A percentile compares a stretch with the other conserved stretches of the same genome.
These are phyloP conservation scores for Scleroderma bovista DNA, from an alignment of 768 basidiomycete species.

Conservation along the genomic window DNA sequence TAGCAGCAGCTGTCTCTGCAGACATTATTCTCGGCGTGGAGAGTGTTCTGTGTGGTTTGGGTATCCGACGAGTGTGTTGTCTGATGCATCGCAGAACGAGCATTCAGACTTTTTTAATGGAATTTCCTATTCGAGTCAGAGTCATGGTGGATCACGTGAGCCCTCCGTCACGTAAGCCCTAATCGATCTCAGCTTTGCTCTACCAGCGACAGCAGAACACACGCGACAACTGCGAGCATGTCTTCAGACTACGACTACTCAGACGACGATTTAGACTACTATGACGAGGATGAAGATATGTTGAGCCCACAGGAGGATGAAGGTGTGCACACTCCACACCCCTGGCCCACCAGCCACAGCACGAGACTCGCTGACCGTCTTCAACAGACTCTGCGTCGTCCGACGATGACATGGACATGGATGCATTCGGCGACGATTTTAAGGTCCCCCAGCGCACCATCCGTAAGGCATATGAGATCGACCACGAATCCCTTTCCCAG, in stretches of 20 bases:
- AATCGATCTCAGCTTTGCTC: slow-evolving; percentile 20
- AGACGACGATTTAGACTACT: slow-evolving; percentile 61
- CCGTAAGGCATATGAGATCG: slow-evolving; percentile 76
- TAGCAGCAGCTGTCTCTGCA: slow-evolving; percentile 27
- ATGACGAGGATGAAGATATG: slow-evolving; percentile 70
- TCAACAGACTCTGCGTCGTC: slow-evolving; percentile 35
- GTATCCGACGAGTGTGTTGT: slow-evolving; percentile 5
- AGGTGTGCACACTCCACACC: slow-evolving; percentile 15
- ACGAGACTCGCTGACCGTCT: slow-evolving; percentile 12
- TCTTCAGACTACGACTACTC: slow-evolving; percentile 69
- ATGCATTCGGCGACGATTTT: slow-evolving; percentile 59
- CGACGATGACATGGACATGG: slow-evolving; percentile 69
- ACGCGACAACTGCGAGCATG: slow-evolving; percentile 28
- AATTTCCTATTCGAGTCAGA: slow-evolving; percentile 24
- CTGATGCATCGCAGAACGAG: slow-evolving; percentile 18
- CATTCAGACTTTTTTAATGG: slow-evolving; percentile 20
- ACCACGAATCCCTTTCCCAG: slow-evolving; percentile 73
- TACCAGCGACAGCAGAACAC: slow-evolving; percentile 9
- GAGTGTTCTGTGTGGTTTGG: slow-evolving; percentile 7
- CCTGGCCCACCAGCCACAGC: slow-evolving; percentile 12
- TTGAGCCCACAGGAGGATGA: slow-evolving; percentile 55
- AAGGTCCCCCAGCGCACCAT: slow-evolving; percentile 49
- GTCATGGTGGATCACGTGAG: neutral
- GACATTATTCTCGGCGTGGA: slow-evolving; percentile 30
- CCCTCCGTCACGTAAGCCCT: slow-evolving; percentile 17